Evolutionary conservation across 768 basidiomycete species (phyloP).

Genomic region (Phaeotremella skinneri): DNA sequence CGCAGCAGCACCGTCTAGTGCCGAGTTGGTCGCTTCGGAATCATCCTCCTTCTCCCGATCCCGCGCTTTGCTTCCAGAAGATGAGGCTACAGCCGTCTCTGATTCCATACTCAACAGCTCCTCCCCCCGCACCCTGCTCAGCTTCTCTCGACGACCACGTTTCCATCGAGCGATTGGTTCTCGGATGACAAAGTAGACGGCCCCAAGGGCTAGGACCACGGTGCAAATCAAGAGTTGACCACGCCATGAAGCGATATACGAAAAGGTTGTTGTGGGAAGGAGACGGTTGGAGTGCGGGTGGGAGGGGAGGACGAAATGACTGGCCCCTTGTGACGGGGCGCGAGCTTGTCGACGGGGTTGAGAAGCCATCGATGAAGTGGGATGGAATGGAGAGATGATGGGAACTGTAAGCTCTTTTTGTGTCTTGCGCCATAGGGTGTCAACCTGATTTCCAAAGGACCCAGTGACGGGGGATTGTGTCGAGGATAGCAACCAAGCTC

Average conservation of each 20-base stretch:
- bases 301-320: constrained; percentile 7
- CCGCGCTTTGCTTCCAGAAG: constrained; percentile 9
- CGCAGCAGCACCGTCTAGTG: constrained; percentile 7
- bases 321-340: not conserved
- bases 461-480: too few species aligned
- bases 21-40: constrained; percentile 12
- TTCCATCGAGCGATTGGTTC: constrained; percentile 27
- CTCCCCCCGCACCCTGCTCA: constrained; percentile 20
- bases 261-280: constrained; percentile 33
- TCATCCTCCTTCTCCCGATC: constrained; percentile 15
- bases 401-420: too few species aligned
- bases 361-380: constrained; percentile 3
- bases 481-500: too few species aligned
- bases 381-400: constrained; percentile 4
- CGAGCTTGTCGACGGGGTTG: constrained; percentile 8
- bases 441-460: too few species aligned
- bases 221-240: constrained; percentile 43
- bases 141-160: constrained; percentile 19
- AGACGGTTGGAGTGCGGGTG: constrained; percentile 15
- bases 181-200: constrained; percentile 36
- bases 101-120: constrained; percentile 27
- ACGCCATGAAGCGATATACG: constrained; percentile 43
- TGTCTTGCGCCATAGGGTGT: too few species aligned
- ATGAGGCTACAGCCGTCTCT: not conserved
- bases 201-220: constrained; percentile 33